Evolutionary conservation across 2,329 filamentous ascomycete species (phyloP).

Genomic region (Fusarium dlaminii): DNA sequence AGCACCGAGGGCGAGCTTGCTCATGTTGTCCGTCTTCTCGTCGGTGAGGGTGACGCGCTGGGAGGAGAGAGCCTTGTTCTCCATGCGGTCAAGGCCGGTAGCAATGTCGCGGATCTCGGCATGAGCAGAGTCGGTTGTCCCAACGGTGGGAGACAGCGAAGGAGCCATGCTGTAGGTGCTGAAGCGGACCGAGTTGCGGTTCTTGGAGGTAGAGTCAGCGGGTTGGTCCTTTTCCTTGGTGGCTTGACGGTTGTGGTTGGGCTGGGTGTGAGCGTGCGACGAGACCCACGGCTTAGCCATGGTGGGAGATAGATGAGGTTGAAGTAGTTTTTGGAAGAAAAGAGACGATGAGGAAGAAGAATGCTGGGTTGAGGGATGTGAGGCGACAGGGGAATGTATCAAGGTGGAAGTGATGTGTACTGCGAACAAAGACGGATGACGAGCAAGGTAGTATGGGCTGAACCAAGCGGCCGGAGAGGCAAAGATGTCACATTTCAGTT

Average conservation of each 20-base stretch:
- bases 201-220: constrained; percentile 48
- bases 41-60: constrained; percentile 78
- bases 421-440: constrained; percentile 23
- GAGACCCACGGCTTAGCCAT: constrained; percentile 38
- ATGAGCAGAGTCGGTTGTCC: constrained; percentile 63
- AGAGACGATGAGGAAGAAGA: neutral
- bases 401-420: constrained; percentile 25
- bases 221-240: constrained; percentile 26
- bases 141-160: constrained; percentile 67
- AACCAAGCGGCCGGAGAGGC: constrained; percentile 27
- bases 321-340: constrained; percentile 7
- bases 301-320: constrained; percentile 7
- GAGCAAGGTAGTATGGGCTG: constrained; percentile 24
- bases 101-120: constrained; percentile 76
- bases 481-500: constrained; percentile 23
- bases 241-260: constrained; percentile 24
- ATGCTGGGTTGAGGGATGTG: neutral
- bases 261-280: constrained; percentile 23
- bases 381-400: constrained; percentile 27
- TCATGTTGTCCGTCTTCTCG: constrained; percentile 83
- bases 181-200: constrained; percentile 64
- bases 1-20: constrained; percentile 87
- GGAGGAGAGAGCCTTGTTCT: constrained; percentile 84
- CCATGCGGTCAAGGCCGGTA: constrained; percentile 83
- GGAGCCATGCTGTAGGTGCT: constrained; percentile 70